Conservation (phyloP, 495 filamentous ascomycete species). For the Evernia prunastri region DNA sequence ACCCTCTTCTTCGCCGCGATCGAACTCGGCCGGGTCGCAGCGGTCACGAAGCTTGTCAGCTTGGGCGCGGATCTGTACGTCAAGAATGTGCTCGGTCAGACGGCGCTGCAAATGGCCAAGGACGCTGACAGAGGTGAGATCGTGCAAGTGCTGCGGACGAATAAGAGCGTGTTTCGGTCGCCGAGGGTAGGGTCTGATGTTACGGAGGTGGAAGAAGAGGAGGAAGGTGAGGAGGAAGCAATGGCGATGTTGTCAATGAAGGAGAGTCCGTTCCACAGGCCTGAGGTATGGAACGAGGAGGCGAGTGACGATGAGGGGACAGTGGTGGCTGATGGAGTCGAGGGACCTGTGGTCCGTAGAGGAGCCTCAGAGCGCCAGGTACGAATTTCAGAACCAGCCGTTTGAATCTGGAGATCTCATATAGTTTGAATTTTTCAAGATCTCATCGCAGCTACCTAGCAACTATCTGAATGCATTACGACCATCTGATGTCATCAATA, state of each 20-base stretch:
- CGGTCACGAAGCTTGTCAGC: constrained; percentile 13
- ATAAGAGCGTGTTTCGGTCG: constrained; percentile 6
- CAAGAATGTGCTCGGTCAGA: constrained; percentile 18
- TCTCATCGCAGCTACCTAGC: too few species aligned
- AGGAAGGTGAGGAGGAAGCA: constrained; percentile 4
- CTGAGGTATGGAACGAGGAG: constrained; percentile 13
- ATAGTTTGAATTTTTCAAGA: too few species aligned
- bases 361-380: constrained; percentile 1
- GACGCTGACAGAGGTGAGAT: constrained; percentile 11
- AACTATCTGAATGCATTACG: too few species aligned
- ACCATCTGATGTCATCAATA: too few species aligned
- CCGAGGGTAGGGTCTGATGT: constrained; percentile 3
- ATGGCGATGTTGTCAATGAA: constrained; percentile 10
- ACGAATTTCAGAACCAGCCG: background rate
- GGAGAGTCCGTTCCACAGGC: constrained; percentile 9
- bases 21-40: constrained; percentile 9
- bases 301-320: constrained; percentile 10
- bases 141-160: constrained; percentile 4
- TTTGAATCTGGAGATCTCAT: background rate
- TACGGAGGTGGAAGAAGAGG: constrained; percentile 3
- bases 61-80: constrained; percentile 10
- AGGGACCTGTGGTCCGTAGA: background rate
- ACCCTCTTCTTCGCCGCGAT: constrained; percentile 18
- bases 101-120: constrained; percentile 17
- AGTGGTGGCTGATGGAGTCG: background rate